These are phyloP conservation scores for Arabidopsis arenosa DNA, from an alignment of 345 rosid species.

Conservation along the genomic window DNA sequence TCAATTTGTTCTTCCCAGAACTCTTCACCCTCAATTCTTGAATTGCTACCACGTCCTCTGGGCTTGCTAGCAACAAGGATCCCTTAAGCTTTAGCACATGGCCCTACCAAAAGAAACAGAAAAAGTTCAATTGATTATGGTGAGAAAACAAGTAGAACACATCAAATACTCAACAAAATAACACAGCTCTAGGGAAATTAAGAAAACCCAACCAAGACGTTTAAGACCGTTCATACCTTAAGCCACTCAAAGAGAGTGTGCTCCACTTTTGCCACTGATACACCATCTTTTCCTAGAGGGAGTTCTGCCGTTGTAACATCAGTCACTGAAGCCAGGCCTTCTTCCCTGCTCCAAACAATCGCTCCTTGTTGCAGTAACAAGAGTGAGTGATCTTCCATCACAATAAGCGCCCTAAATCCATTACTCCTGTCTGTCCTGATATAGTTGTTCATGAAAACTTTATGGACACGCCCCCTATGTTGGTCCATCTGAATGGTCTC, in stretches of 20 bases:
- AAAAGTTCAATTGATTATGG: slow-evolving; percentile 38
- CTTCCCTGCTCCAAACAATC: slow-evolving; percentile 98
- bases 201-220: slow-evolving; percentile 9
- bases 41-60: slow-evolving; percentile 87
- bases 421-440: slow-evolving; percentile 87
- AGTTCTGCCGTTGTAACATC: slow-evolving; percentile 89
- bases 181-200: slow-evolving; percentile 21
- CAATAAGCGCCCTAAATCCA: slow-evolving; percentile 96
- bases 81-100: slow-evolving; percentile 93
- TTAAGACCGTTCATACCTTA: slow-evolving; percentile 57
- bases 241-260: slow-evolving; percentile 96
- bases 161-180: not conserved
- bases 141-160: slow-evolving; percentile 21
- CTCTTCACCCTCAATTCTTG: slow-evolving; percentile 83
- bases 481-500: slow-evolving; percentile 74
- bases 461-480: slow-evolving; percentile 75
- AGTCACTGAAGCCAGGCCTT: slow-evolving; percentile 85
- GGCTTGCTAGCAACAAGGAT: slow-evolving; percentile 91
- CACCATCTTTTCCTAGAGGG: slow-evolving; percentile 87
- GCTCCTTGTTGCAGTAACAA: slow-evolving; percentile 90
- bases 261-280: slow-evolving; percentile 92
- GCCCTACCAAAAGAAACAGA: slow-evolving; percentile 60
- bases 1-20: slow-evolving; percentile 94
- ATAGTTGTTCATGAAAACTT: slow-evolving; percentile 92
- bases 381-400: slow-evolving; percentile 98